A percentile compares a stretch with the other conserved stretches of the same genome.
phyloP scores from a whole-genome alignment of 2,329 filamentous ascomycete genomes.

The Beauveria varroae region DNA sequence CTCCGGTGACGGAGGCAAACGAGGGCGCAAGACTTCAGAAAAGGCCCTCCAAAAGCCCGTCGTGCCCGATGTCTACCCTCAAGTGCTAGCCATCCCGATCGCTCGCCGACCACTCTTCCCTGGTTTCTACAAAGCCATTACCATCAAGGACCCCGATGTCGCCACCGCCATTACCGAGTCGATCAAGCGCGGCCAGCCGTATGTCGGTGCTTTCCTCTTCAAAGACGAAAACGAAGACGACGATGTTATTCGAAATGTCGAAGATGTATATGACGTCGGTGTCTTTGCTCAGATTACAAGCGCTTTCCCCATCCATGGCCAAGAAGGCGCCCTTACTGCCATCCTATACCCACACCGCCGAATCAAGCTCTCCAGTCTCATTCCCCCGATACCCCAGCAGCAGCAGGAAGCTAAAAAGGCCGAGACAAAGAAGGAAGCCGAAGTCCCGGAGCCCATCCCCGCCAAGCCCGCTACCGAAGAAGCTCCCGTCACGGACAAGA shows the following conservation, averaged over 20 bases:
- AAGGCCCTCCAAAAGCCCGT: slow-evolving; percentile 77
- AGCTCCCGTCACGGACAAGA: slow-evolving; percentile 51
- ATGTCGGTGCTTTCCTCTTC: slow-evolving; percentile 93
- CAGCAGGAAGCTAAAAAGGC: slow-evolving; percentile 33
- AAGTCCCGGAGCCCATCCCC: slow-evolving; percentile 52
- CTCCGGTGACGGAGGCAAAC: slow-evolving; percentile 56
- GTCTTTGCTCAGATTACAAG: slow-evolving; percentile 98
- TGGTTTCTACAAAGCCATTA: slow-evolving; percentile 98
- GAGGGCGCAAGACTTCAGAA: slow-evolving; percentile 64
- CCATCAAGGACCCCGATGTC: slow-evolving; percentile 87
- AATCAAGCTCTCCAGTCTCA: slow-evolving; percentile 79
- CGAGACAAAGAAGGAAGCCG: slow-evolving; percentile 40
- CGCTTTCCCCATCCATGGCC: slow-evolving; percentile 83
- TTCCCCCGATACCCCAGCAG: slow-evolving; percentile 48
- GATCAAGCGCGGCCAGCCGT: slow-evolving; percentile 93
- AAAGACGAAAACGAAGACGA: slow-evolving; percentile 93
- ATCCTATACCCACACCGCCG: slow-evolving; percentile 94
- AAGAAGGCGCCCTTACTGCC: slow-evolving; percentile 78
- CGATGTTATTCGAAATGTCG: slow-evolving; percentile 82
- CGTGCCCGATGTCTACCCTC: slow-evolving; percentile 91
- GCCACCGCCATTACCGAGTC: slow-evolving; percentile 90
- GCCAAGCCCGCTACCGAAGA: slow-evolving; percentile 47
- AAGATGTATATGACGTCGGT: slow-evolving; percentile 91
- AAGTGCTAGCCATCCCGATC: slow-evolving; percentile 96
- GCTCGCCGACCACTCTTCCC: slow-evolving; percentile 89